Evolutionary conservation across 768 basidiomycete species (phyloP).

Genomic region (Boletus coccyginus): DNA sequence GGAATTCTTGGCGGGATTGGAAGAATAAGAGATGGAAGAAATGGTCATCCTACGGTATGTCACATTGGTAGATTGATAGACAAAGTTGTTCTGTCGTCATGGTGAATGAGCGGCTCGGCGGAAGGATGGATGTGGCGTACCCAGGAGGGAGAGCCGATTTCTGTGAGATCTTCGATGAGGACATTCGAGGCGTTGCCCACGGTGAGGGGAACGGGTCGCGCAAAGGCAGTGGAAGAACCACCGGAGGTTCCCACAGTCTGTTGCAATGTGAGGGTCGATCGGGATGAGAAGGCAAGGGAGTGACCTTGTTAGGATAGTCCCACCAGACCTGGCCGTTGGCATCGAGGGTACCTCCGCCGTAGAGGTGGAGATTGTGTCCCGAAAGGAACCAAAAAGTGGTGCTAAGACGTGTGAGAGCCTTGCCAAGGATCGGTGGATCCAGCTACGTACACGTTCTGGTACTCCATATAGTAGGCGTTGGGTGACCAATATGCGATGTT

Average conservation of each 20-base stretch:
- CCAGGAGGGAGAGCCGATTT: constrained; percentile 43
- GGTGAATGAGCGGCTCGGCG: neutral
- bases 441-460: constrained; percentile 40
- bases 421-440: neutral
- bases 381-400: constrained; percentile 42
- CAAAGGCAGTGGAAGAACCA: constrained; percentile 42
- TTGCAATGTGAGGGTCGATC: neutral
- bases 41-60: constrained; percentile 40
- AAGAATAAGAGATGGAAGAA: constrained; percentile 34
- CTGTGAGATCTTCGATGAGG: constrained; percentile 37
- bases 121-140: constrained; percentile 21
- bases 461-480: constrained; percentile 38
- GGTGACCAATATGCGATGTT: constrained; percentile 42
- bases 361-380: constrained; percentile 35
- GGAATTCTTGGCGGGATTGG: constrained; percentile 33
- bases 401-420: constrained; percentile 13
- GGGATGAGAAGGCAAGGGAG: constrained; percentile 4
- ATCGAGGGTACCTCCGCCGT: constrained; percentile 45
- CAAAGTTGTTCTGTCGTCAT: constrained; percentile 33
- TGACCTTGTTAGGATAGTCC: constrained; percentile 28
- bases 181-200: constrained; percentile 43
- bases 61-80: constrained; percentile 42
- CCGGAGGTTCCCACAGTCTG: constrained; percentile 40
- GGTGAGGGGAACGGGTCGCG: constrained; percentile 43
- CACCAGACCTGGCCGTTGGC: constrained; percentile 47